phyloP scores from a whole-genome alignment of 768 basidiomycete genomes.

The Gautieria morchelliformis region DNA sequence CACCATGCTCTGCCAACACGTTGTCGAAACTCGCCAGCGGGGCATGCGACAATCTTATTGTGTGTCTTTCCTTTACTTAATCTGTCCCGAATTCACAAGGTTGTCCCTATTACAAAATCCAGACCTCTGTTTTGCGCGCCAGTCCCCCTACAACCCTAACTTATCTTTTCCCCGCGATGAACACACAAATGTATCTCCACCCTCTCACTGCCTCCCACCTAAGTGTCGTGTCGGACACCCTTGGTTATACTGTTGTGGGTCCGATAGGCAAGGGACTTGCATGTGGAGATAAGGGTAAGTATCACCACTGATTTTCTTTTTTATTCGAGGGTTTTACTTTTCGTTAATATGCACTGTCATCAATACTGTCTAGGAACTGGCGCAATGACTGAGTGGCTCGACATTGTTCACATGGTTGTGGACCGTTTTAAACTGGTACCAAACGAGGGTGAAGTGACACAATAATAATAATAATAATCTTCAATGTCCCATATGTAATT shows the following conservation, averaged over 20 bases:
- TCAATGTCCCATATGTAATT: too few relatives aligned
- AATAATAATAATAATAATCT: too few relatives aligned
- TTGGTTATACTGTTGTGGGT: conserved; percentile 74
- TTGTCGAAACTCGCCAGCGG: conserved; percentile 88
- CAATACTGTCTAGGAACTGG: conserved; percentile 51
- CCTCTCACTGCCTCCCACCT: conserved; percentile 84
- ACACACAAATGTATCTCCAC: conserved; percentile 95
- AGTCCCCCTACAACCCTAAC: conserved; percentile 77
- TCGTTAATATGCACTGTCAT: background rate
- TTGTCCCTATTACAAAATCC: background rate
- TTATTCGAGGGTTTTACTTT: background rate
- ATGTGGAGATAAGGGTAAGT: conserved; percentile 83
- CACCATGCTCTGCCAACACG: conserved; percentile 96
- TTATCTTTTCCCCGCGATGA: conserved; percentile 96
- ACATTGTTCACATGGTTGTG: conserved; percentile 70
- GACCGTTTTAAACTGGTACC: conserved; percentile 30
- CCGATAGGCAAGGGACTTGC: conserved; percentile 85
- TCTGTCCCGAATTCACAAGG: background rate
- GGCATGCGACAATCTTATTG: conserved; percentile 83
- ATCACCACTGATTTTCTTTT: background rate
- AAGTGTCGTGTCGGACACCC: conserved; percentile 57
- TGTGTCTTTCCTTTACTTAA: conserved; percentile 23
- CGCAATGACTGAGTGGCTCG: conserved; percentile 95
- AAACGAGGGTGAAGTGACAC: background rate
- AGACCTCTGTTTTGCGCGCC: conserved; percentile 80